Base-by-base conservation (phyloP, 331 rosid genomes). In the Erythrophleum ivorense region DNA sequence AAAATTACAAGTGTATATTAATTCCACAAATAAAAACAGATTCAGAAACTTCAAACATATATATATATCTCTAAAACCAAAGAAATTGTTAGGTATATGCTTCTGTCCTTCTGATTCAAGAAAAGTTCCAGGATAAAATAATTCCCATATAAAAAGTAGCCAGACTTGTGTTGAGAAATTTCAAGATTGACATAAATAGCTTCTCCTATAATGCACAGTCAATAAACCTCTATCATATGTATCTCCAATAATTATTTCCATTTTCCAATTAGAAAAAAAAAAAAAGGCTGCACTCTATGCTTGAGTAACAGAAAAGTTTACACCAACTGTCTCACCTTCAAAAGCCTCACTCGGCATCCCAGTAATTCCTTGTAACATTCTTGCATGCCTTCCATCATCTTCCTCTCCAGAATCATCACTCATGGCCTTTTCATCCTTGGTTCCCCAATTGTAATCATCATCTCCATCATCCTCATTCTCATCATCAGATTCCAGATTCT, bases 401-500 rank as follows among this genome's bases (percentile, higher is more conserved):
- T 90, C 88, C 53, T 81, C 87, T 57, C 86, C 88, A 78, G 74
- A 75, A 75, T 88, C 88, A 3, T 82, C 90, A 24, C 78, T 84
- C 77, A 4, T 29, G n/a, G 21, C 84, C 81, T 59, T 84, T 38
- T 40, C 86, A 71, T 45, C 75, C 80, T 63, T 40, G 43, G 73
- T 78, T 50, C 67, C 72, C 54, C 78, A 82, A 58, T 54, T 48
- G 41, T 74, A 41, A 73, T 65, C 78, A 58, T 71, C 62, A n/a
- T 55, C 81, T 34, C n/a, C 62, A 19, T 55, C 81, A 36, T 79
- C 85, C 29, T 73, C 94, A 18, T 84, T 45, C 8, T 92, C 97
- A 18, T 95, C 94, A 60, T 95, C 99, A 21, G 99, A 95, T 45
- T 83, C 83, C 53, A 95, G 80, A 84, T 89, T 65, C 85, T 95